phyloP scores from a whole-genome alignment of 169 alveolate genomes.

The Perkinsus olseni region DNA sequence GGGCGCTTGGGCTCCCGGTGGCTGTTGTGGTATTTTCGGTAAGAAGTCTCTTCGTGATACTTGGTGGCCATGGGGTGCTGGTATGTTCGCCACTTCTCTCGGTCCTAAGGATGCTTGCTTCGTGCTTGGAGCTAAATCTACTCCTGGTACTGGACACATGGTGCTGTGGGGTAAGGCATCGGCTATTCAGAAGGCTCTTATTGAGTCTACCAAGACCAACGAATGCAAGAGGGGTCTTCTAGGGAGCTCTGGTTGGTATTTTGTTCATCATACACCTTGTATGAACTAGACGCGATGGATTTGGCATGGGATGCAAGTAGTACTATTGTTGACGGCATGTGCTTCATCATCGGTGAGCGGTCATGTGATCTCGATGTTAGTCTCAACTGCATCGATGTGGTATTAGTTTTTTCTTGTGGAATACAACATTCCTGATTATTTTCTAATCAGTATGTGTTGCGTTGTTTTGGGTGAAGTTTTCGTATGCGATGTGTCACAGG shows the following conservation, averaged over 20 bases:
- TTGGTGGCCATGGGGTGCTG: conserved; percentile 47
- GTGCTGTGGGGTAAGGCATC: conserved; percentile 8
- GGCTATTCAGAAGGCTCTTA: not conserved
- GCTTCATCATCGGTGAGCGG: not conserved
- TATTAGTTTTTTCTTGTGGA: not conserved
- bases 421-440: not conserved
- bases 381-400: not conserved
- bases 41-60: not conserved
- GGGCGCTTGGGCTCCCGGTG: not conserved
- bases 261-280: conserved; percentile 13
- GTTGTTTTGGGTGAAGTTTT: not conserved
- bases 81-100: conserved; percentile 34
- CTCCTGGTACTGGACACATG: not conserved
- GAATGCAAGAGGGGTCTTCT: conserved; percentile 13
- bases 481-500: not conserved
- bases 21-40: not conserved
- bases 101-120: conserved; percentile 39
- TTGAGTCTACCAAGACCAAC: conserved; percentile 5
- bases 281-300: not conserved
- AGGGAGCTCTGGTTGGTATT: not conserved
- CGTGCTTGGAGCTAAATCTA: conserved; percentile 20
- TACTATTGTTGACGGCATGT: not conserved
- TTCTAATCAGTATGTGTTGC: not conserved
- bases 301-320: not conserved
- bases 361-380: not conserved